phyloP scores from a whole-genome alignment of 2,329 filamentous ascomycete species.

The Tolypocladium tropicale region DNA sequence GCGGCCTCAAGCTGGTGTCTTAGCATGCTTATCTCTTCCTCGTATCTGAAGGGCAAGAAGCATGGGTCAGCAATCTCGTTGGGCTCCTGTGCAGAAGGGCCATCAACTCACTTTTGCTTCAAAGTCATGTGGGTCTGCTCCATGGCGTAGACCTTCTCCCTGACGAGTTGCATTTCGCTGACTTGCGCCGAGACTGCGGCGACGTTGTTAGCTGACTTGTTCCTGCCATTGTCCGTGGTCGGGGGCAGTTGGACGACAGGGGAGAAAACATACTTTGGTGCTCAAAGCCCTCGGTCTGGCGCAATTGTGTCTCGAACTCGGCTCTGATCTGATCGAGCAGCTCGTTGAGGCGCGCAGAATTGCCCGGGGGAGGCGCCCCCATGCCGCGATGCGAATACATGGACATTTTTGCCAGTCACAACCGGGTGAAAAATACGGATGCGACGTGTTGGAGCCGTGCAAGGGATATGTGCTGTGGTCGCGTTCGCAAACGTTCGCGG shows the following conservation, averaged over 20 bases:
- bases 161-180: conserved; percentile 88
- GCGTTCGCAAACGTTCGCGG: neutral
- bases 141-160: conserved; percentile 86
- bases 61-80: conserved; percentile 2
- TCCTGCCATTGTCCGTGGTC: neutral
- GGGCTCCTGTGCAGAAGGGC: neutral
- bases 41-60: conserved; percentile 58
- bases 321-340: conserved; percentile 81
- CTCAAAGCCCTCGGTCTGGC: conserved; percentile 78
- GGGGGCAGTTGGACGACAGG: neutral
- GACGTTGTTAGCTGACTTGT: neutral
- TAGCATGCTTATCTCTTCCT: conserved; percentile 78
- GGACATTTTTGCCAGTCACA: conserved; percentile 34
- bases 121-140: conserved; percentile 82
- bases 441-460: neutral
- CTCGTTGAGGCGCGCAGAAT: conserved; percentile 67
- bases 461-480: neutral
- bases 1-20: conserved; percentile 77
- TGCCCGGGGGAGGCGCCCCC: conserved; percentile 53
- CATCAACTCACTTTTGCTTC: conserved; percentile 70
- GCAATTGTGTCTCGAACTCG: conserved; percentile 81
- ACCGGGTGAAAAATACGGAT: neutral
- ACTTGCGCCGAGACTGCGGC: conserved; percentile 73
- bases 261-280: conserved; percentile 65
- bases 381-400: conserved; percentile 93